Percentiles rank a stretch among this genome's conserved stretches.
Conservation (phyloP, 352 stramenopile genomes). For the Phytophthora pini region DNA sequence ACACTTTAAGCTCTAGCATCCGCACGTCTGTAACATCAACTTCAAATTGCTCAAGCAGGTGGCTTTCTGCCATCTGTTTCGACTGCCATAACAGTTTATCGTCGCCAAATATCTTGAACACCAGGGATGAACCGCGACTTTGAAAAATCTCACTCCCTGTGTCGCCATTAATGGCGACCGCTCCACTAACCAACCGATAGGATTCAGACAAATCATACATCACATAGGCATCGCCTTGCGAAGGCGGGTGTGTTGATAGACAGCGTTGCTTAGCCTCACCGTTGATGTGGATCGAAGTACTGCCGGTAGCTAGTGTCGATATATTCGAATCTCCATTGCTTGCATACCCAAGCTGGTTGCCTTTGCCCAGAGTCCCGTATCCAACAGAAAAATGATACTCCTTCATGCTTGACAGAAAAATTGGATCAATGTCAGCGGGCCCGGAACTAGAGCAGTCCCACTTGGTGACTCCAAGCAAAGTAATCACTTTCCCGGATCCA, state of each 20-base stretch:
- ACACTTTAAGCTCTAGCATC: slow-evolving; percentile 79
- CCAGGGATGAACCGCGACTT: slow-evolving; percentile 56
- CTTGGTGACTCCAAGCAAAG: slow-evolving; percentile 76
- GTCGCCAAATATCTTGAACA: slow-evolving; percentile 81
- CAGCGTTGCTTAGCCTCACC: slow-evolving; percentile 75
- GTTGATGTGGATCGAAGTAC: slow-evolving; percentile 55
- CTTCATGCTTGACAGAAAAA: slow-evolving; percentile 79
- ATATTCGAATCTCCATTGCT: slow-evolving; percentile 46
- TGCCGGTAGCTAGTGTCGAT: slow-evolving; percentile 21
- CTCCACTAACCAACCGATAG: slow-evolving; percentile 60
- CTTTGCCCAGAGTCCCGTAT: slow-evolving; percentile 82
- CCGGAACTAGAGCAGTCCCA: slow-evolving; percentile 56
- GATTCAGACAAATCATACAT: slow-evolving; percentile 81
- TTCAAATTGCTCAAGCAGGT: slow-evolving; percentile 62
- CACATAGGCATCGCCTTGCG: slow-evolving; percentile 74
- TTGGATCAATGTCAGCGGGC: slow-evolving; percentile 53
- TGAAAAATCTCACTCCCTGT: slow-evolving; percentile 62
- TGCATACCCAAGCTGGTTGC: slow-evolving; percentile 78
- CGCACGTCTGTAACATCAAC: slow-evolving; percentile 62
- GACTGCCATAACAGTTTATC: slow-evolving; percentile 79
- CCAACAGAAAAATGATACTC: slow-evolving; percentile 84
- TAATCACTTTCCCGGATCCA: slow-evolving; percentile 89
- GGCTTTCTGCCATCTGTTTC: slow-evolving; percentile 50
- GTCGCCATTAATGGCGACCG: slow-evolving; percentile 83
- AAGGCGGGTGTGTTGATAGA: slow-evolving; percentile 81